Base-by-base conservation (phyloP, 345 rosid genomes). In the Salix purpurea region DNA sequence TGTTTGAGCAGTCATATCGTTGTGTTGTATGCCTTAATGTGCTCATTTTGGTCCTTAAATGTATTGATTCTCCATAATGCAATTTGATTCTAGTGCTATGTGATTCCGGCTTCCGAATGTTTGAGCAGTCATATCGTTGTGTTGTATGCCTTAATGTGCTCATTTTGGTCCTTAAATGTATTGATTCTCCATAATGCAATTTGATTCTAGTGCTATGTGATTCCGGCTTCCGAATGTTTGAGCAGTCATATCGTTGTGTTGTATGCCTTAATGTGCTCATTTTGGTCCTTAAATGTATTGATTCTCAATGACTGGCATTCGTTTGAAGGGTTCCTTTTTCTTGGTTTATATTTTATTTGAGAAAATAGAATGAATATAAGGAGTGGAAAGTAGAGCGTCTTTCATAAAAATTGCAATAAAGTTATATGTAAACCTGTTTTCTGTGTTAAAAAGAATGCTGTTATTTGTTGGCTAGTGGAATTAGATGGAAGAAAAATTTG, bases 201-300 rank as follows among this genome's bases (percentile, higher is more conserved):
- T 7, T 36, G 76, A 48, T 78, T 60, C 19, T 26, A 0, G 32
- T 32, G 26, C 36, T 75, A 21, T 30, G 28, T 64, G 3, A 21
- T 50, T 32, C 16, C 26, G 21, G 50, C 32, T 44, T 42, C 4
- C 18, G 76, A 69, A 69, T 46, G 69, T 28, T 26, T 26, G 37
- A 69, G 39, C 37, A 15, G 46, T 70, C 36, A 70, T 48, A 46
- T 48, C 73, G 26, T 21, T 46, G 58, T 44, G 16, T 6, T 4
- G 34, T 6, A 30, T 64, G 28, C 67, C 34, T 24, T 73, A 18
- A 65, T 60, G 15, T 79, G 70, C 69, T 81, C 44, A 10, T 44
- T 56, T 61, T 52, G 54, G 70, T 74, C 37, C 30, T 32, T 48
- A 34, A 13, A 37, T 56, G 19, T 9, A 40, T 4, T 54, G 30